Base-by-base conservation (phyloP, 257 asterid species). In the Gentiana dahurica region DNA sequence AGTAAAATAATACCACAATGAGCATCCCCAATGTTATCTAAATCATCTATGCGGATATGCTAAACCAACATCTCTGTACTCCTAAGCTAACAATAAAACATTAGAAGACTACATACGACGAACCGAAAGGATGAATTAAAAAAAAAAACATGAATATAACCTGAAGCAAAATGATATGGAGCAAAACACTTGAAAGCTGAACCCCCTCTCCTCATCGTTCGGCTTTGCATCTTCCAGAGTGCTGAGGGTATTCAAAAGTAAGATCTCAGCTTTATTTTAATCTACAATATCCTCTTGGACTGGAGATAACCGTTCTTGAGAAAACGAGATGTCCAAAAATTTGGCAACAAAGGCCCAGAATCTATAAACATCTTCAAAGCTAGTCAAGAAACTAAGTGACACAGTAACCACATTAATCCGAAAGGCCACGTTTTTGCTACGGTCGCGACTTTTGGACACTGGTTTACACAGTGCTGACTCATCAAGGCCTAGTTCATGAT, bases 301-400 rank as follows among this genome's bases (percentile, higher is more conserved):
- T 8, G 75, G 54, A 35, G 67, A 33, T 49, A 55, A 54, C 39
- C 61, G 39, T 24, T 45, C 67, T 55, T 72, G 71, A 34, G 56
- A 36, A 13, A 72, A 72, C 43, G 60, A 47, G 9, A 72, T 71
- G 51, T 73, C 56, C 38, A 73, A 59, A 65, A 73, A 73, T 58
- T 61, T 73, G 1, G 78, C 78, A 58, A 73, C 57, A 61, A 73
- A 73, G 12, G 64, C 69, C 78, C 78, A 73, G 67, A 68, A 34
- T 39, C 51, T 73, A 64, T 73, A 68, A 32, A 73, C 78, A 48
- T 73, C 78, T 53, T 73, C 74, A 32, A 68, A 73, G 50, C 65
- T 73, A 49, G 78, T 73, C 37, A 73, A 55, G 52, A 68, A 73
- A 34, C 78, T 65, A 10, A 73, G 74, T 1, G 78, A 68, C 2